A percentile compares a stretch with the other conserved stretches of the same genome.
phyloP scores from a whole-genome alignment of 345 rosid species.

The Pugionium dolabratum region DNA sequence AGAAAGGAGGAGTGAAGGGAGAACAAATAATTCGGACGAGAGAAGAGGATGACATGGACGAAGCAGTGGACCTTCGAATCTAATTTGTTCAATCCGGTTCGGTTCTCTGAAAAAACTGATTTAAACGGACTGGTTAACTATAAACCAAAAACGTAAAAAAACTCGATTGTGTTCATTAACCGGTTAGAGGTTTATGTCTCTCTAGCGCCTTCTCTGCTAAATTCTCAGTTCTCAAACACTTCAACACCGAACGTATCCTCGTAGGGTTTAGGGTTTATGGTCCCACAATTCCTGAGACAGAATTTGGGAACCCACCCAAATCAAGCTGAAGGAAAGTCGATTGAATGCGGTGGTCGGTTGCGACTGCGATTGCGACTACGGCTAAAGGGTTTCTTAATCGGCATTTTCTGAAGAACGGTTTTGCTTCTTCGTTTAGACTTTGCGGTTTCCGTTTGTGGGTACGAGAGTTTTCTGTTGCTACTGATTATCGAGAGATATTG shows the following conservation, averaged over 20 bases:
- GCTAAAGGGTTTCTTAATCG: conserved; percentile 31
- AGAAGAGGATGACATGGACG: neutral
- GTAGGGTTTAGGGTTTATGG: conserved; percentile 45
- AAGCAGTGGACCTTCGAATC: neutral
- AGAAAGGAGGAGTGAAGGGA: too few species aligned
- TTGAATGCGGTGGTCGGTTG: conserved; percentile 41
- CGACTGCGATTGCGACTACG: conserved; percentile 35
- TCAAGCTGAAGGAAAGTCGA: conserved; percentile 24
- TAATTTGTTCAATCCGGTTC: conserved; percentile 14
- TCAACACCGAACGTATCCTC: neutral
- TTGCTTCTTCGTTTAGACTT: conserved; percentile 24
- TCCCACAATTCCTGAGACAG: neutral
- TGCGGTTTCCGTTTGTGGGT: conserved; percentile 20
- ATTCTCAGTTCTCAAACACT: neutral
- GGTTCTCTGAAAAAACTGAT: neutral
- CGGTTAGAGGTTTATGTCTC: conserved; percentile 17
- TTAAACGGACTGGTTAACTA: neutral
- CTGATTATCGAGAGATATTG: conserved; percentile 20
- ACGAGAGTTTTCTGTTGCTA: conserved; percentile 4
- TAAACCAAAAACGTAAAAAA: conserved; percentile 10
- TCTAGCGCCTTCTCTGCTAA: conserved; percentile 19
- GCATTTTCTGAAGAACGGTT: conserved; percentile 21
- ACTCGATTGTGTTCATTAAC: neutral
- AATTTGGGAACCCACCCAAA: conserved; percentile 31
- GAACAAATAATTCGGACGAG: neutral